Evolutionary conservation across 371 early-diverging fungal species (phyloP), one percentile per base, ranked within the genome.

Genomic region (Apophysomyces variabilis): DNA sequence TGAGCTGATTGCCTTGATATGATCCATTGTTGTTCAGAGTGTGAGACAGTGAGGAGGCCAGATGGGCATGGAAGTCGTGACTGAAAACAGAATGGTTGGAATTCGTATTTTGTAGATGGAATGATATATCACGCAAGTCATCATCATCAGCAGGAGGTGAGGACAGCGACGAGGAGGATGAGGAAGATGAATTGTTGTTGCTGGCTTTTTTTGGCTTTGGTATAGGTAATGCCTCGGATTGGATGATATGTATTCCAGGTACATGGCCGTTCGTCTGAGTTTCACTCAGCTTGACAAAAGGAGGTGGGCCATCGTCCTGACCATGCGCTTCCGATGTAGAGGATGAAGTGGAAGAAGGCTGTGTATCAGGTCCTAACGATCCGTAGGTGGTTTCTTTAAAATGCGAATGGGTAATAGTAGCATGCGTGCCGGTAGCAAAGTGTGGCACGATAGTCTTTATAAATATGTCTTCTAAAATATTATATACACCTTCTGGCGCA

Each of bases 401-500:
- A 21, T 50, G 16, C 4, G 21, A 9, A 9, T 50, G 16, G n/a
- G 54, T 50, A 50, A 50, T 8, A 4, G 21, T 7, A 21, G 21
- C 54, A 50, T 21, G 54, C 8, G 86, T 84, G 35, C 85, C 85
- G 32, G 77, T 83, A n/a, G 78, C 67, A 50, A 77, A 80, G 44
- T 83, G 83, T 7, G 86, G 84, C 54, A 72, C 72, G 38, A 84
- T 77, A n/a, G 83, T 76, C 36, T 83, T 79, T 58, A 76, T 65
- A 59, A 73, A 75, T 35, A 84, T 78, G 54, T 84, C 85, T 67
- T 85, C 81, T 36, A 72, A 68, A 36, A 85, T 70, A 37, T 74
- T 73, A 59, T 85, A 88, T 26, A 68, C 72, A 9, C 88, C 88
- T 63, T 88, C 88, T 16, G 86, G 83, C 9, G 86, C 81, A 54